Evolutionary conservation across 768 basidiomycete genomes (phyloP), one percentile per base, ranked within the genome.

Genomic region (Leucogyrophana mollusca): DNA sequence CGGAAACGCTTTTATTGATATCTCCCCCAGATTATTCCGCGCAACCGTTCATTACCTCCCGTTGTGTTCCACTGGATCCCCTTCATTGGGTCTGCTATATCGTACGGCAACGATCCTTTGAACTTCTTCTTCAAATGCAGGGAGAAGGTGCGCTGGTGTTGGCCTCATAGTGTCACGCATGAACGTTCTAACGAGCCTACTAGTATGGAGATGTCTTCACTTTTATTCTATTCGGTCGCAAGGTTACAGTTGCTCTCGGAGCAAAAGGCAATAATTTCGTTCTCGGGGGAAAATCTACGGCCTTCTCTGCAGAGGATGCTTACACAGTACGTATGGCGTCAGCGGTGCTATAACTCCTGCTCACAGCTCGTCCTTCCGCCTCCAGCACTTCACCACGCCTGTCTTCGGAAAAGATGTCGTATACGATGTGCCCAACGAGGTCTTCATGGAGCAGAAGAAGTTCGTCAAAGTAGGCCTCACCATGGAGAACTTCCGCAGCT

Each of bases 361-460:
- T 30, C 40, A 30, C 21, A 60, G 27, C 27, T 30, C 27, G 27
- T 13, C 13, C 27, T 7, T 33, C 16, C 45, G 36, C 6, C 24
- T 21, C 11, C 55, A 95, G 93, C 87, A 90, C 61, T 70, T 94
- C 36, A 95, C 94, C 0, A 94, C 88, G 0, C 95, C 95, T 4
- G 85, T 98, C 10, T 99, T 99, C 59, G 96, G 96, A 36, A 93
- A 92, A 60, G 94, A 91, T 38, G 96, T 99, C 37, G 94, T 97
- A 9, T 99, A 98, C 64, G 96, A 98, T 57, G 84, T 90, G 41
- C 95, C 96, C 24, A 98, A 98, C 65, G 90, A 94, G 38, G 71
- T 89, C 36, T 85, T 99, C 67, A 98, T 99, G 94, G 94, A 99
- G 59, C 96, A 99, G 66, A 99, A 99, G 77, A 89, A 87, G 63